phyloP scores from a whole-genome alignment of 345 rosid species.

The Bruguiera gymnorhiza region DNA sequence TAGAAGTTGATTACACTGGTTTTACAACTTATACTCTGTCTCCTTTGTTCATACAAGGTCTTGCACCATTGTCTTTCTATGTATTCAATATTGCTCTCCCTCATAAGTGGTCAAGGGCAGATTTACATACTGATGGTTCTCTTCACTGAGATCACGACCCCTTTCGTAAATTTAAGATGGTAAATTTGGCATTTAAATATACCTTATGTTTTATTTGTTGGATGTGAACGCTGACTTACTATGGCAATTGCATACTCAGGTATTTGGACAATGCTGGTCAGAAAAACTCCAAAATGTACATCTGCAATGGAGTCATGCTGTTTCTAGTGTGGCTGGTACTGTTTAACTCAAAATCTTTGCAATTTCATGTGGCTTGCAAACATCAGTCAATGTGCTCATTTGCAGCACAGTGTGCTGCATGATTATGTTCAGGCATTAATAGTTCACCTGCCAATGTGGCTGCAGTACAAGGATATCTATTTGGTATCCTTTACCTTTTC shows the following conservation, averaged over 20 bases:
- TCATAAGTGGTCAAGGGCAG: slow-evolving; percentile 68
- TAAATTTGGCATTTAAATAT: slow-evolving; percentile 23
- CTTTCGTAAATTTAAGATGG: slow-evolving; percentile 87
- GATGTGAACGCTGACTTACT: background rate
- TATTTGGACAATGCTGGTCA: slow-evolving; percentile 69
- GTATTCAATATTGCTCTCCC: slow-evolving; percentile 61
- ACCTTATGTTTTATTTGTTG: background rate
- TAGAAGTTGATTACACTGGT: background rate
- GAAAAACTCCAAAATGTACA: slow-evolving; percentile 57
- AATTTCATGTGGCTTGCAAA: slow-evolving; percentile 6
- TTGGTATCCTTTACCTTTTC: background rate
- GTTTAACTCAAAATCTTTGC: slow-evolving; percentile 19
- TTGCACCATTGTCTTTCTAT: slow-evolving; percentile 75
- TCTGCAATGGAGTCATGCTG: slow-evolving; percentile 60
- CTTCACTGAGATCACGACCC: slow-evolving; percentile 70
- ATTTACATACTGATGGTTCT: slow-evolving; percentile 81
- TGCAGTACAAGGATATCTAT: background rate
- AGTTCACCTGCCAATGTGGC: background rate
- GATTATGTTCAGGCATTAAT: background rate
- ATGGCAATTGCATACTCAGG: slow-evolving; percentile 38
- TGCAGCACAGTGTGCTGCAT: background rate
- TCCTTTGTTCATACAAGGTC: slow-evolving; percentile 36
- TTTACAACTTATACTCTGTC: background rate
- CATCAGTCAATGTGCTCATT: background rate
- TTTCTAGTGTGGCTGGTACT: slow-evolving; percentile 90